Percentiles rank a stretch among this genome's conserved stretches.
These are phyloP conservation scores for Tremellales sp. DNA, from an alignment of 1,284 basidiomycete species.

Conservation along the genomic window DNA sequence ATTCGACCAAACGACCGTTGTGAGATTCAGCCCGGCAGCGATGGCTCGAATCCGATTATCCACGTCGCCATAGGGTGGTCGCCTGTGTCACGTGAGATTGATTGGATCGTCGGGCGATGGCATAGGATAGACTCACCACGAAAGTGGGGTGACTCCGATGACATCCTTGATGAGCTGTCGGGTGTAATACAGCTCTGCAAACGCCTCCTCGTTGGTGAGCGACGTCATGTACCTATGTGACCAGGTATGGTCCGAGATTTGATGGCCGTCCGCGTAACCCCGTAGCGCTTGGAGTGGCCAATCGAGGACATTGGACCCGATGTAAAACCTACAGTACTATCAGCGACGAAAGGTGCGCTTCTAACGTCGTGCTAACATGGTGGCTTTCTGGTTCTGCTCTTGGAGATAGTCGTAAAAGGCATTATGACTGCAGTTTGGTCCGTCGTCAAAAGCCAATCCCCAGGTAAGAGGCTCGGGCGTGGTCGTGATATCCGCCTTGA, in stretches of 20 bases:
- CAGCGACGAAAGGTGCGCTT: not conserved
- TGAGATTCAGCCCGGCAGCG: slow-evolving; percentile 51
- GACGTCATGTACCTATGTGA: slow-evolving; percentile 53
- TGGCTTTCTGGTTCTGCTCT: slow-evolving; percentile 52
- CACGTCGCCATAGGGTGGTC: slow-evolving; percentile 53
- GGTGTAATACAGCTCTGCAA: slow-evolving; percentile 57
- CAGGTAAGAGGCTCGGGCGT: slow-evolving; percentile 52
- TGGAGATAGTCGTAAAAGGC: slow-evolving; percentile 54
- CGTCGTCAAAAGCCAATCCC: slow-evolving; percentile 55
- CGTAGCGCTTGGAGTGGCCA: slow-evolving; percentile 56
- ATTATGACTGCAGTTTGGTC: slow-evolving; percentile 53
- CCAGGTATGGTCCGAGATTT: slow-evolving; percentile 52
- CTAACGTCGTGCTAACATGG: slow-evolving; percentile 38
- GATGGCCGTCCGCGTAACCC: slow-evolving; percentile 49
- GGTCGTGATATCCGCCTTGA: slow-evolving; percentile 46
- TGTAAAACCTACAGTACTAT: slow-evolving; percentile 37
- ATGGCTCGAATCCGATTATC: slow-evolving; percentile 56
- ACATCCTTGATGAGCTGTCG: slow-evolving; percentile 53
- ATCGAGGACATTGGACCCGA: slow-evolving; percentile 54
- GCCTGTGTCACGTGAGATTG: slow-evolving; percentile 14
- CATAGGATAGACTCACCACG: slow-evolving; percentile 36
- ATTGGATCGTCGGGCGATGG: not conserved
- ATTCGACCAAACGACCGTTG: slow-evolving; percentile 53
- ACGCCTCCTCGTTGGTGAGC: slow-evolving; percentile 52
- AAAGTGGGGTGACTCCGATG: slow-evolving; percentile 52